These are phyloP conservation scores for Leccinum fibrillosum DNA, from an alignment of 768 basidiomycete genomes.

Conservation along the genomic window DNA sequence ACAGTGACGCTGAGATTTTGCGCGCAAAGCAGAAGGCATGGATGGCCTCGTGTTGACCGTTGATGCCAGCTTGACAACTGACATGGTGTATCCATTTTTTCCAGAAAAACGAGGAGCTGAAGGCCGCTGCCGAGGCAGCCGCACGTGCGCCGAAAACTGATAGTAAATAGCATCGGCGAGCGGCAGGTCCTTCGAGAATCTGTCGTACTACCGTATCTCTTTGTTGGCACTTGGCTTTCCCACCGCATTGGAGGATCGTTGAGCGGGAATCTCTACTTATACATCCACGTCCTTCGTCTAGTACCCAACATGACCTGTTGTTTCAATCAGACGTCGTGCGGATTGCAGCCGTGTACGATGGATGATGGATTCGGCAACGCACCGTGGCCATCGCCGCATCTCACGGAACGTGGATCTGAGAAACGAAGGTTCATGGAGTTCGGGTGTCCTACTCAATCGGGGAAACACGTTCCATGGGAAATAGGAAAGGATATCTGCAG, in stretches of 20 bases:
- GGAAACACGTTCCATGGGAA: slow-evolving; percentile 8
- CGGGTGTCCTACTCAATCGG: slow-evolving; percentile 12
- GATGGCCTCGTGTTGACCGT: slow-evolving; percentile 5
- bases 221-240: neutral
- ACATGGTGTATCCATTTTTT: slow-evolving; percentile 5
- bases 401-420: slow-evolving; percentile 21
- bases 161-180: slow-evolving; percentile 36
- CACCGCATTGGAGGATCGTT: slow-evolving; percentile 11
- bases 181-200: slow-evolving; percentile 18
- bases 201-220: slow-evolving; percentile 6
- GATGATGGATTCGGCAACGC: slow-evolving; percentile 13
- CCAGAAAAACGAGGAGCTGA: slow-evolving; percentile 57
- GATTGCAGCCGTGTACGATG: neutral
- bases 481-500: neutral
- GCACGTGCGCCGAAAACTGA: slow-evolving; percentile 8
- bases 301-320: slow-evolving; percentile 11
- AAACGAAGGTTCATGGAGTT: slow-evolving; percentile 1
- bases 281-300: slow-evolving; percentile 10
- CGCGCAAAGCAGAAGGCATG: slow-evolving; percentile 78
- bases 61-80: neutral
- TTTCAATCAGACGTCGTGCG: neutral
- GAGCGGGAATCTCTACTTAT: slow-evolving; percentile 12
- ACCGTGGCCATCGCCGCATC: slow-evolving; percentile 22
- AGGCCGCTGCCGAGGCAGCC: slow-evolving; percentile 30
- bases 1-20: slow-evolving; percentile 72